These are phyloP conservation scores for Cornus suecica DNA, from an alignment of 148 eudicot species.

Conservation along the genomic window DNA sequence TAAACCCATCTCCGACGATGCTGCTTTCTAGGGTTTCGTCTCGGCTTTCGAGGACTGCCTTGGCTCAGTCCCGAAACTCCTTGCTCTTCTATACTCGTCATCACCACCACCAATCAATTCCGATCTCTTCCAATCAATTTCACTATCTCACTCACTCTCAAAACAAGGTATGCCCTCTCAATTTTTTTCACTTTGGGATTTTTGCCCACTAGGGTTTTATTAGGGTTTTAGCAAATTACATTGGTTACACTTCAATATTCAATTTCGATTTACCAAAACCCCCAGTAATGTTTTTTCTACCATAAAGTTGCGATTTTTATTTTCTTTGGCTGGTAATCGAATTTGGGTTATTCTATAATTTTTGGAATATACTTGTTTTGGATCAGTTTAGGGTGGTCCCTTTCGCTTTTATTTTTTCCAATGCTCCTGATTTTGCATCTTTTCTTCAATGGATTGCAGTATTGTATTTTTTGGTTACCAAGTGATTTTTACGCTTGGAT, in stretches of 20 bases:
- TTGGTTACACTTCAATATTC: too few relatives aligned
- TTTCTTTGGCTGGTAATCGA: too few relatives aligned
- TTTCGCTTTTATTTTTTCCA: too few relatives aligned
- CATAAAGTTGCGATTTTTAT: too few relatives aligned
- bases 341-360: too few relatives aligned
- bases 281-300: too few relatives aligned
- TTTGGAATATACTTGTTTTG: too few relatives aligned
- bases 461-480: not conserved
- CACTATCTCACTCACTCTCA: slow-evolving; percentile 29
- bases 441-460: too few relatives aligned
- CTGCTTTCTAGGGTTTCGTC: slow-evolving; percentile 43
- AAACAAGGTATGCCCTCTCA: slow-evolving; percentile 39
- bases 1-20: slow-evolving; percentile 29
- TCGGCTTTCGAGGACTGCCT: slow-evolving; percentile 36
- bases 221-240: slow-evolving; percentile 47
- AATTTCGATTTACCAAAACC: too few relatives aligned
- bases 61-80: slow-evolving; percentile 36
- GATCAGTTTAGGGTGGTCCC: too few relatives aligned
- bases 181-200: not conserved
- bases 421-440: too few relatives aligned
- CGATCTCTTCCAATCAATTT: slow-evolving; percentile 26
- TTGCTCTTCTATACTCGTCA: slow-evolving; percentile 25
- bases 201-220: slow-evolving; percentile 30
- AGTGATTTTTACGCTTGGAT: too few relatives aligned
- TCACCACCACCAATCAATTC: slow-evolving; percentile 15